Evolutionary conservation across 208 protist genomes (phyloP).

Genomic region (Leptomonas seymouri): DNA sequence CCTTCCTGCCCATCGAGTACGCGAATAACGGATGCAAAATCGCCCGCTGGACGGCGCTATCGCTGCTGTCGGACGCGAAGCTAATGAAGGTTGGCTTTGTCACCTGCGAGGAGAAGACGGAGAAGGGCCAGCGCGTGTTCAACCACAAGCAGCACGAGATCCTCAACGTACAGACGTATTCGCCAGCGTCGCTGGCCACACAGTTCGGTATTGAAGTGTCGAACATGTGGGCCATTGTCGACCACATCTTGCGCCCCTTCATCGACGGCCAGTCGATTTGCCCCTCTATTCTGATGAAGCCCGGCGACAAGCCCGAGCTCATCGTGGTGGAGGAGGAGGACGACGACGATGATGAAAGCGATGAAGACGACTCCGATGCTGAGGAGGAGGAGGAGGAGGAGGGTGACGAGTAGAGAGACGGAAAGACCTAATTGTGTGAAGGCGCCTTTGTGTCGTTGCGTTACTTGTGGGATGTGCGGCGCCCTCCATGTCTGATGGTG

Average conservation of each 20-base stretch:
- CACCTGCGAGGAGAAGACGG: conserved; percentile 47
- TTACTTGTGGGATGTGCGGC: too few species aligned
- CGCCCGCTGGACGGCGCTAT: conserved; percentile 86
- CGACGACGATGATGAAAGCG: conserved; percentile 83
- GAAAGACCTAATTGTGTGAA: background rate
- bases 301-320: conserved; percentile 48
- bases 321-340: conserved; percentile 56
- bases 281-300: conserved; percentile 70
- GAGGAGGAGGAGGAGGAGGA: conserved; percentile 55
- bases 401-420: conserved; percentile 44
- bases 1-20: conserved; percentile 67
- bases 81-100: conserved; percentile 89
- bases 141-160: conserved; percentile 62
- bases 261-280: conserved; percentile 48
- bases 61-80: conserved; percentile 63
- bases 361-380: conserved; percentile 70
- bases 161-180: conserved; percentile 62
- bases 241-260: conserved; percentile 70
- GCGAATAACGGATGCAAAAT: conserved; percentile 78
- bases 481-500: background rate
- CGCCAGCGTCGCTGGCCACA: conserved; percentile 48
- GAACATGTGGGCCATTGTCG: conserved; percentile 84
- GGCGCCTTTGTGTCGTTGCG: background rate
- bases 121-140: conserved; percentile 33
- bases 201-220: conserved; percentile 69